A percentile compares a stretch with the other conserved stretches of the same genome.
Evolutionary conservation across 257 asterid species (phyloP).

Genomic region (Nicotiana paniculata): DNA sequence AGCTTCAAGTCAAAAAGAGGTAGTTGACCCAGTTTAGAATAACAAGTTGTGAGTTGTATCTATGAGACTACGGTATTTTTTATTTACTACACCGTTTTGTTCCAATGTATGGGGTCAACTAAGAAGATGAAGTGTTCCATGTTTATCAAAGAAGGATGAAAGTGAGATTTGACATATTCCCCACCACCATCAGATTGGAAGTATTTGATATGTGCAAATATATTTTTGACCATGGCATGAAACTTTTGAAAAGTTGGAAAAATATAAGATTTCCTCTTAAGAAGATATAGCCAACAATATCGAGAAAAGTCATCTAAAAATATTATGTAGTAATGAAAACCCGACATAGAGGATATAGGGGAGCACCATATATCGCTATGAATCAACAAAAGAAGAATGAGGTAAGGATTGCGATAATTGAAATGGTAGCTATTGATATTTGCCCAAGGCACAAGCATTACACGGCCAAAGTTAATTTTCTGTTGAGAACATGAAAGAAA

Average conservation of each 20-base stretch:
- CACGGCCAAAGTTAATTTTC: no score
- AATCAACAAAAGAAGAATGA: no score
- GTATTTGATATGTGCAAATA: background rate
- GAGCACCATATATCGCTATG: no score
- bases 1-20: background rate
- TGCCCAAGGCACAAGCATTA: no score
- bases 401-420: no score
- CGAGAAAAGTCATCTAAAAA: no score
- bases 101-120: background rate
- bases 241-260: background rate
- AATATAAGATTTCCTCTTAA: background rate
- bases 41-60: background rate
- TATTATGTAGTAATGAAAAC: no score
- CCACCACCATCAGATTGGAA: background rate
- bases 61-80: background rate
- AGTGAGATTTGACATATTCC: no score
- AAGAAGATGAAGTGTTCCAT: background rate
- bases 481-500: no score
- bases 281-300: no score
- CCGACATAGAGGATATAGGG: no score
- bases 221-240: background rate
- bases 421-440: no score
- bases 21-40: background rate
- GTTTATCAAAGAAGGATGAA: background rate
- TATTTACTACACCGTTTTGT: background rate